A percentile compares a stretch with the other conserved stretches of the same genome.
Conservation (phyloP, 1,284 basidiomycete species). For the Puccinia novopanici region DNA sequence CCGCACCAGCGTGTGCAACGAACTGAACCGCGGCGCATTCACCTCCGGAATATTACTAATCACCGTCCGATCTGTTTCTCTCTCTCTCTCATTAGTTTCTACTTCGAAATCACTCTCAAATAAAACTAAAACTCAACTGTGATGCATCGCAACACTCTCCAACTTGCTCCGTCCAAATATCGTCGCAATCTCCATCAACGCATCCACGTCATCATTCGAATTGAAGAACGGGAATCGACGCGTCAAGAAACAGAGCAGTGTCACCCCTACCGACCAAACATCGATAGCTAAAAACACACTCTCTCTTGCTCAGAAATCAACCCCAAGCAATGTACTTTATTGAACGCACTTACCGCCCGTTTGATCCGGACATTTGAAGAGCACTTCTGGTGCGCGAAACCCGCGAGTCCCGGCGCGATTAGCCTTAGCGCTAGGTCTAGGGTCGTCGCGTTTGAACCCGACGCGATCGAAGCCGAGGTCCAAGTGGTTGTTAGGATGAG, state of each 20-base stretch:
- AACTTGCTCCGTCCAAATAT: conserved; percentile 82
- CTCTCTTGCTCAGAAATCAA: background rate
- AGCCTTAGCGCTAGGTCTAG: conserved; percentile 76
- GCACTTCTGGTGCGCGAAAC: conserved; percentile 93
- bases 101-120: conserved; percentile 12
- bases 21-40: conserved; percentile 66
- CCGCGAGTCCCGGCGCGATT: conserved; percentile 95
- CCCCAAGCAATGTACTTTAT: background rate
- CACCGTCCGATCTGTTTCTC: conserved; percentile 74
- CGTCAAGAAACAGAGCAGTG: conserved; percentile 86
- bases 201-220: conserved; percentile 90
- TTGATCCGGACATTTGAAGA: conserved; percentile 92
- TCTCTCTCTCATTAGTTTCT: background rate
- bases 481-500: no score
- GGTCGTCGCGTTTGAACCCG: conserved; percentile 57
- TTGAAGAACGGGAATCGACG: conserved; percentile 94
- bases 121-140: conserved; percentile 74
- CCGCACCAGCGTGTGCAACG: conserved; percentile 73
- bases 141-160: conserved; percentile 81
- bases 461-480: conserved; percentile 55
- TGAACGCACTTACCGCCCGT: conserved; percentile 71
- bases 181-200: conserved; percentile 87
- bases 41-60: conserved; percentile 79
- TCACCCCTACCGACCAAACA: conserved; percentile 92
- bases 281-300: conserved; percentile 72